A percentile compares a stretch with the other conserved stretches of the same genome.
These are phyloP conservation scores for Turnera subulata DNA, from an alignment of 345 rosid genomes.

Conservation along the genomic window DNA sequence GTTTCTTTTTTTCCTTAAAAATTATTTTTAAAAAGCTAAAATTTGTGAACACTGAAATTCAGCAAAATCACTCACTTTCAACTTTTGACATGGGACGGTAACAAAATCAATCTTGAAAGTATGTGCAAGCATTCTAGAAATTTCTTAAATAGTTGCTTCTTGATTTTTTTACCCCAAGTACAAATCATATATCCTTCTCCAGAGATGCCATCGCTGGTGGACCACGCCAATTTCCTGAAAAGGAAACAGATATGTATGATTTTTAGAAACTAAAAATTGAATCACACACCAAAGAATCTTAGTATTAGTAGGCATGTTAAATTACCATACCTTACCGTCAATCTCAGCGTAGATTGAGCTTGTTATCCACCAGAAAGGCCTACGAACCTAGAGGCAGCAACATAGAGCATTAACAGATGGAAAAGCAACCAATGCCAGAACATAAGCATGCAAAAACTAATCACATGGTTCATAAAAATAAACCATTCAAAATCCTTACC, in stretches of 20 bases:
- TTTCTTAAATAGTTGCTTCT: too few species aligned
- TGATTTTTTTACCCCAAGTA: slow-evolving; percentile 60
- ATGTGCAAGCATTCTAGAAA: too few species aligned
- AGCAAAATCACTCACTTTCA: too few species aligned
- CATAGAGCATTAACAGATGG: slow-evolving; percentile 20
- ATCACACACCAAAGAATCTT: slow-evolving; percentile 1
- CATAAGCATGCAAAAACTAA: neutral
- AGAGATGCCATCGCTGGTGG: slow-evolving; percentile 93
- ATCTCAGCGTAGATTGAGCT: slow-evolving; percentile 94
- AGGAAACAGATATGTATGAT: slow-evolving; percentile 15
- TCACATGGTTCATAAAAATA: slow-evolving; percentile 9
- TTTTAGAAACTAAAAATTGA: slow-evolving; percentile 13
- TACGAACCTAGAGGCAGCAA: slow-evolving; percentile 59
- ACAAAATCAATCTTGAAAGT: too few species aligned
- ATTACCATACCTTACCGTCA: slow-evolving; percentile 63
- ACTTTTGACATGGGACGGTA: too few species aligned
- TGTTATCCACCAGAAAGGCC: slow-evolving; percentile 96
- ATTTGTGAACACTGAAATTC: too few species aligned
- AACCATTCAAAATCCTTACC: slow-evolving; percentile 41
- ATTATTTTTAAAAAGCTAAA: too few species aligned
- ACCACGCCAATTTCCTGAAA: slow-evolving; percentile 87
- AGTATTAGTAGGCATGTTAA: slow-evolving; percentile 6
- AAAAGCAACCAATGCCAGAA: slow-evolving; percentile 17
- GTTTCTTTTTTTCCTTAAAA: too few species aligned
- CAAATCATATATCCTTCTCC: slow-evolving; percentile 94